Conservation (phyloP, 345 rosid species). For the Aethionema arabicum region DNA sequence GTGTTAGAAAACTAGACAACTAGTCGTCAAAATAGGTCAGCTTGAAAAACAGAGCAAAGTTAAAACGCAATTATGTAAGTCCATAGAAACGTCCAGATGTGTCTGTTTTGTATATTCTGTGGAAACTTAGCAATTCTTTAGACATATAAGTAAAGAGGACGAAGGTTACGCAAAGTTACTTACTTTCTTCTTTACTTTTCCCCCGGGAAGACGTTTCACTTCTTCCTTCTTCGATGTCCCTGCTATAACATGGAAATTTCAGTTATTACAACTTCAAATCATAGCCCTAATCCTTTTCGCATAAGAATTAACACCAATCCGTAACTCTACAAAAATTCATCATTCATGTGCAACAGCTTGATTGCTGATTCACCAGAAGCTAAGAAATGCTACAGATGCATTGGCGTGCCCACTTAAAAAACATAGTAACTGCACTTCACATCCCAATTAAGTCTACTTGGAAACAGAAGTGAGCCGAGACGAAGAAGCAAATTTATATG, state of each 20-base stretch:
- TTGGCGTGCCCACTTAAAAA: background rate
- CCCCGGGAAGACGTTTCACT: conserved; percentile 93
- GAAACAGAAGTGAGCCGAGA: background rate
- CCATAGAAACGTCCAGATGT: background rate
- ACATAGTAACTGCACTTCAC: background rate
- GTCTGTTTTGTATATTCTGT: conserved; percentile 1
- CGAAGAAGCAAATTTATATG: background rate
- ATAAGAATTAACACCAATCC: conserved; percentile 5
- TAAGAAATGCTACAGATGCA: background rate
- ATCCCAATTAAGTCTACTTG: conserved; percentile 2
- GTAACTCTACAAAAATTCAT: background rate
- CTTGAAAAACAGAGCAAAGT: background rate
- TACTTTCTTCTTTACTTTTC: conserved; percentile 93
- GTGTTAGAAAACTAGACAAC: conserved; percentile 1
- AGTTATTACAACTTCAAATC: background rate
- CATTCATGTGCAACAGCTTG: conserved; percentile 5
- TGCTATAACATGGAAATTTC: conserved; percentile 36
- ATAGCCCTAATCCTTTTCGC: background rate
- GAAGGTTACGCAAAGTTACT: conserved; percentile 21
- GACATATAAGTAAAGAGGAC: background rate
- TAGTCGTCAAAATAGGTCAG: background rate
- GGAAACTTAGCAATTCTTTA: background rate
- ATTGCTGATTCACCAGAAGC: background rate
- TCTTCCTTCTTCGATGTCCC: conserved; percentile 61
- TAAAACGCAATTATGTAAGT: background rate